Conservation (phyloP, 2,329 filamentous ascomycete species). For the Intubia oerlemansii region DNA sequence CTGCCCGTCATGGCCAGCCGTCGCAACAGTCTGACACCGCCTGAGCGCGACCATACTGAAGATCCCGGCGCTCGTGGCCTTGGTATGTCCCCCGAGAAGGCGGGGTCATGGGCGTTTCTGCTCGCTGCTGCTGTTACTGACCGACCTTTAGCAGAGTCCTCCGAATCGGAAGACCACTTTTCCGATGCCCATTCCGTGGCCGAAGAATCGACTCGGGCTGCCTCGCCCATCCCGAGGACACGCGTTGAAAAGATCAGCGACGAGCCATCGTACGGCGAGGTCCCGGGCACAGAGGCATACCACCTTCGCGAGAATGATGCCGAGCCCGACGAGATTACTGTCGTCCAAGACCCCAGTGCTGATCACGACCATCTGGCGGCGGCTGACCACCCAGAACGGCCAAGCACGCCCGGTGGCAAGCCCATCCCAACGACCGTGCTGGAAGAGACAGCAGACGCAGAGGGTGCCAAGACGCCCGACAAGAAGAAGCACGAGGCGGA, state of each 20-base stretch:
- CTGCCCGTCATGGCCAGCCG: constrained; percentile 15
- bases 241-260: constrained; percentile 37
- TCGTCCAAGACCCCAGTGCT: constrained; percentile 16
- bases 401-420: constrained; percentile 7
- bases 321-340: constrained; percentile 36
- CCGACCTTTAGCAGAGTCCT: no score
- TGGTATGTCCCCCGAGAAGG: constrained; percentile 25
- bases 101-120: no score
- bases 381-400: no score
- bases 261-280: constrained; percentile 36
- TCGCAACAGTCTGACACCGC: constrained; percentile 18
- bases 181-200: constrained; percentile 39
- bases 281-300: constrained; percentile 38
- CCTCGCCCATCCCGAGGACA: constrained; percentile 34
- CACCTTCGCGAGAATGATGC: constrained; percentile 33
- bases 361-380: not conserved
- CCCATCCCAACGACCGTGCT: constrained; percentile 30
- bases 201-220: constrained; percentile 18
- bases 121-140: no score
- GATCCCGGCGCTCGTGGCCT: constrained; percentile 40
- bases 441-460: constrained; percentile 26
- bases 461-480: constrained; percentile 21
- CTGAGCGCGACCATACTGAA: constrained; percentile 19
- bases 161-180: constrained; percentile 49
- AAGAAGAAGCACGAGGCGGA: constrained; percentile 27